Percentiles rank a stretch among this genome's conserved stretches.
phyloP scores from a whole-genome alignment of 164 flowering plant species.

The Magnolia officinalis region DNA sequence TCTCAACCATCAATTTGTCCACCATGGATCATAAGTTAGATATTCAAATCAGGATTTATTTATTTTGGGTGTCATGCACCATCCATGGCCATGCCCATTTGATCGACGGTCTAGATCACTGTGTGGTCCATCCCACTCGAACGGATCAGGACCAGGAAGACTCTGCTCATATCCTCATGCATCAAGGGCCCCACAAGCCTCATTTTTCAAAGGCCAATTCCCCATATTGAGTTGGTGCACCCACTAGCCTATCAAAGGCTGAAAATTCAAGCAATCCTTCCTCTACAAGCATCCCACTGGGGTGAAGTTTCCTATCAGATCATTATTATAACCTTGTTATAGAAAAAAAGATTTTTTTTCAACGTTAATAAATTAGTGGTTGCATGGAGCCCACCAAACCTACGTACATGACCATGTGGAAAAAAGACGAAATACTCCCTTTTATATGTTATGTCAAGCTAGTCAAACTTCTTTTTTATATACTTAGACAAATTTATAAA shows the following conservation, averaged over 20 bases:
- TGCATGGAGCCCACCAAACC: neutral
- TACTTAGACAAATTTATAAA: neutral
- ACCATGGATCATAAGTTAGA: neutral
- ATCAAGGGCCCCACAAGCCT: neutral
- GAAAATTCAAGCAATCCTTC: constrained; percentile 32
- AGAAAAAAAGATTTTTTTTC: neutral
- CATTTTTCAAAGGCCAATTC: constrained; percentile 12
- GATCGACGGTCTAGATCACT: too few relatives aligned
- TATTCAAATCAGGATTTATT: too few relatives aligned
- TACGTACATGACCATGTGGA: neutral
- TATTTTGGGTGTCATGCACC: too few relatives aligned
- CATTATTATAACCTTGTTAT: constrained; percentile 6
- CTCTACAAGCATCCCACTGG: constrained; percentile 26
- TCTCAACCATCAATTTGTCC: neutral
- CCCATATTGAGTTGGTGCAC: constrained; percentile 49
- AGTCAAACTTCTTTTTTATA: neutral
- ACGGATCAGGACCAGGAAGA: too few relatives aligned
- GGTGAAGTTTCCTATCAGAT: constrained; percentile 14
- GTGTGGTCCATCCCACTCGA: too few relatives aligned
- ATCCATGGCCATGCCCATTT: too few relatives aligned
- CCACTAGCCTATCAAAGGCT: constrained; percentile 40
- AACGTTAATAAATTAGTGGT: too few relatives aligned
- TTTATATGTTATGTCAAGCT: neutral
- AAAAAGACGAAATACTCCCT: neutral
- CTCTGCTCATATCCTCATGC: too few relatives aligned